These are phyloP conservation scores for Trametes punicea DNA, from an alignment of 768 basidiomycete genomes.

Conservation along the genomic window DNA sequence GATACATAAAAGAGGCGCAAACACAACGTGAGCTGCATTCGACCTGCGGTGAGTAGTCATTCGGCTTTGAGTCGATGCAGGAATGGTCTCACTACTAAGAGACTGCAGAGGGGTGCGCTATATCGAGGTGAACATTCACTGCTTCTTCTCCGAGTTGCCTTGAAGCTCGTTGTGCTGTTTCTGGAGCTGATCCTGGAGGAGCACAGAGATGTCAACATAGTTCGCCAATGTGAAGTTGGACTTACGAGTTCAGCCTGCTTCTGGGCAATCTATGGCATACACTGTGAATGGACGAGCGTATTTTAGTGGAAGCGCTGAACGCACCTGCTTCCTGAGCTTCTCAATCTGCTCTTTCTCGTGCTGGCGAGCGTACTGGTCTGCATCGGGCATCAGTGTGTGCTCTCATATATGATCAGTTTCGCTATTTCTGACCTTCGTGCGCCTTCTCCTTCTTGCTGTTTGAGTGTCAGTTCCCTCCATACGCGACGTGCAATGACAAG, in stretches of 20 bases:
- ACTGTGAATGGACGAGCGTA: background rate
- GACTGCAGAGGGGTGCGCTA: background rate
- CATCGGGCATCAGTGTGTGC: slow-evolving; percentile 6
- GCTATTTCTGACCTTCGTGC: slow-evolving; percentile 48
- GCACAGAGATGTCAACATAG: background rate
- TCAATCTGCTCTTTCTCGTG: slow-evolving; percentile 56
- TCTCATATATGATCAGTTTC: background rate
- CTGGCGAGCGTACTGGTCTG: slow-evolving; percentile 62
- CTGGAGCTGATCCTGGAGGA: slow-evolving; percentile 30
- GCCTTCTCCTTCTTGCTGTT: slow-evolving; percentile 72
- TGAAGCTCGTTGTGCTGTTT: slow-evolving; percentile 26
- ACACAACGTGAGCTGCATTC: slow-evolving; percentile 1
- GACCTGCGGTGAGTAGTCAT: background rate
- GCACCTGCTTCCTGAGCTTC: slow-evolving; percentile 57
- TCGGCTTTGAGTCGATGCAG: background rate
- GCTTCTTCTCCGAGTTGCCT: slow-evolving; percentile 8
- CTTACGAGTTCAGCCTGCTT: slow-evolving; percentile 34
- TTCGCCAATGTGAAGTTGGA: background rate
- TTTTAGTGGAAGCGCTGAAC: slow-evolving; percentile 14
- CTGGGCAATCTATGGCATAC: slow-evolving; percentile 25
- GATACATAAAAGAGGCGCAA: background rate
- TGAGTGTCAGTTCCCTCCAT: slow-evolving; percentile 19
- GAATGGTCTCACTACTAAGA: background rate
- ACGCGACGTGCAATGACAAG: background rate
- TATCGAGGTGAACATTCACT: background rate